Evolutionary conservation across 495 filamentous ascomycete species (phyloP).

Genomic region (Podospora fimiseda): DNA sequence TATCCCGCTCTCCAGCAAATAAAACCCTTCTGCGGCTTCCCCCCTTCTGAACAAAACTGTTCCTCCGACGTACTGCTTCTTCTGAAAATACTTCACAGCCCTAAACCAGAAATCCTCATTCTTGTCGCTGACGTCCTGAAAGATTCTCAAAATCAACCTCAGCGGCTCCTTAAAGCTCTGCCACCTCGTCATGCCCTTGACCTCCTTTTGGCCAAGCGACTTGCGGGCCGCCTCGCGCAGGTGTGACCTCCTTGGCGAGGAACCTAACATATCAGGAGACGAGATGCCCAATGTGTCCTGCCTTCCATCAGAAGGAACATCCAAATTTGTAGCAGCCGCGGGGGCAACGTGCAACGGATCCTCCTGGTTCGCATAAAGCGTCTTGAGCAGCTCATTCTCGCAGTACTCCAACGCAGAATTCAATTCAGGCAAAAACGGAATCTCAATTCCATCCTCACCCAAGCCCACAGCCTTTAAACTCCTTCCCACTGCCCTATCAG

Average conservation of each 20-base stretch:
- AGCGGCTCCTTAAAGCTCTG: slow-evolving; percentile 80
- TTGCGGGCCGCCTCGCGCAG: slow-evolving; percentile 71
- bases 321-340: slow-evolving; percentile 37
- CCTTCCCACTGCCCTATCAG: slow-evolving; percentile 66
- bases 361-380: slow-evolving; percentile 61
- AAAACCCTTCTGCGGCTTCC: slow-evolving; percentile 70
- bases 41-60: slow-evolving; percentile 70
- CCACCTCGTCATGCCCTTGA: slow-evolving; percentile 53
- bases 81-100: slow-evolving; percentile 62
- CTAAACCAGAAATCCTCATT: slow-evolving; percentile 94
- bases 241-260: slow-evolving; percentile 71
- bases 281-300: slow-evolving; percentile 2
- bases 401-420: slow-evolving; percentile 90
- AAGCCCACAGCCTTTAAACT: slow-evolving; percentile 76
- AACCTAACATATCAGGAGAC: slow-evolving; percentile 46
- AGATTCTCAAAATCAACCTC: slow-evolving; percentile 85
- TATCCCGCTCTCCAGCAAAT: slow-evolving; percentile 85
- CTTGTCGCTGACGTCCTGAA: slow-evolving; percentile 73
- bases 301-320: slow-evolving; percentile 49
- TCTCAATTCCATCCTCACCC: slow-evolving; percentile 56
- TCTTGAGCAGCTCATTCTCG: slow-evolving; percentile 89
- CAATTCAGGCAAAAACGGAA: slow-evolving; percentile 77
- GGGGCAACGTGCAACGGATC: slow-evolving; percentile 31
- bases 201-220: slow-evolving; percentile 55
- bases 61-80: slow-evolving; percentile 58